phyloP scores from a whole-genome alignment of 2,329 filamentous ascomycete species.

The Alternaria sp. region DNA sequence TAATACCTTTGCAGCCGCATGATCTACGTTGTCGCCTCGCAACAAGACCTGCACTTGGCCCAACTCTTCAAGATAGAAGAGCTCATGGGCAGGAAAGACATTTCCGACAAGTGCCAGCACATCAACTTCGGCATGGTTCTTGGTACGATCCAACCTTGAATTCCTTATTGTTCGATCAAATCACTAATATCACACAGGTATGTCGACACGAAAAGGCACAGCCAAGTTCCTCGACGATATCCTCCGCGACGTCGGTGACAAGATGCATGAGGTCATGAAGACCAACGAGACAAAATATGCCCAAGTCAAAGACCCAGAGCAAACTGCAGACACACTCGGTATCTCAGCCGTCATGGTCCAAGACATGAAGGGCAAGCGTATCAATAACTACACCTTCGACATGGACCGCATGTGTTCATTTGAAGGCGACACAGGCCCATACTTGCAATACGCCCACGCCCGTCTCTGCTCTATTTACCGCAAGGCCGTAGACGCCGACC shows the following conservation, averaged over 20 bases:
- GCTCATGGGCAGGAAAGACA: conserved; percentile 68
- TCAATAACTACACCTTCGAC: conserved; percentile 77
- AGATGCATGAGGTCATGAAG: conserved; percentile 98
- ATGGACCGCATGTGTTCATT: conserved; percentile 84
- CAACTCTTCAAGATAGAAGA: conserved; percentile 73
- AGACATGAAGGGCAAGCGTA: conserved; percentile 93
- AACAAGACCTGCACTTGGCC: conserved; percentile 71
- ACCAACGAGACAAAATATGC: conserved; percentile 90
- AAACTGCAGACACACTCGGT: conserved; percentile 85
- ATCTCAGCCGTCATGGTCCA: conserved; percentile 98
- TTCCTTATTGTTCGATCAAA: not conserved
- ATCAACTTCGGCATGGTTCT: conserved; percentile 74
- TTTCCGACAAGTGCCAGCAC: conserved; percentile 67
- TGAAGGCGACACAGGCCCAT: conserved; percentile 85
- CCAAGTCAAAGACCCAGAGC: conserved; percentile 84
- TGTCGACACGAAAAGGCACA: conserved; percentile 71
- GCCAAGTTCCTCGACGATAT: conserved; percentile 62
- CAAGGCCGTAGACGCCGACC: conserved; percentile 60
- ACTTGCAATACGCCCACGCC: conserved; percentile 78
- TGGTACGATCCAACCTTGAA: conserved; percentile 43
- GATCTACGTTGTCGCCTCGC: conserved; percentile 72
- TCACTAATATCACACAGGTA: conserved; percentile 40
- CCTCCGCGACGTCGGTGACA: conserved; percentile 74
- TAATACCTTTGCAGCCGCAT: conserved; percentile 57
- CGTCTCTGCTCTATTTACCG: conserved; percentile 55